Evolutionary conservation across 2,329 filamentous ascomycete species (phyloP), one percentile per base, ranked within the genome.

Genomic region (Elsinoe australis): DNA sequence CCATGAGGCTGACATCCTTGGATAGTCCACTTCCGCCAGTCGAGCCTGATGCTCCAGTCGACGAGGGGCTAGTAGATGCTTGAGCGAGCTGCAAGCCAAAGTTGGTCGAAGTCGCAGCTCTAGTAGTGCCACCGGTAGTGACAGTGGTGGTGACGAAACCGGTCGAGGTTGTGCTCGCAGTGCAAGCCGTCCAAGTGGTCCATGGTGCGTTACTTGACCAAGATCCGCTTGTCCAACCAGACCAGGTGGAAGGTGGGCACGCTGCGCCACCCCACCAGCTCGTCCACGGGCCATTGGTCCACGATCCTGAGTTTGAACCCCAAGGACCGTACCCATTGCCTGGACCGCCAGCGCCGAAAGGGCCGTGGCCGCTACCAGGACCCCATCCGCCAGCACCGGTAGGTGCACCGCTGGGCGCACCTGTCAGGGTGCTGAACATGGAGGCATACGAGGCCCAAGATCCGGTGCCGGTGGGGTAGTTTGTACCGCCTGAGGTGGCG

Each of bases 141-240:
- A 60, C 53, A 5, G 62, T 63, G 8, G 56, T 58, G 22, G 60
- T 61, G 46, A 54, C 46, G 42, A 59, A 55, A 12, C 49, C 51
- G 3, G 57, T 59, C 12, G 59, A 58, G 26, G 62, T 64, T 2
- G 61, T 62, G 22, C 52, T 53, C 12, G 62, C 61, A 10, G 53
- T 53, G 53, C 62, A 64, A 15, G 54, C 61, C 4, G 57, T 52
- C 62, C 62, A 64, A 15, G 56, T 60, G 1, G 62, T 64, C 62
- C 62, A 64, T 3, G 62, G 62, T 14, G 61, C 60, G 44, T 54
- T 48, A 10, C 58, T 56, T 5, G 52, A 53, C 59, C 60, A 64
- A 12, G 58, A 41, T 22, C 55, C 60, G 15, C 52, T 55, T 0
- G 62, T 64, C 62, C 62, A 64, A 36, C 61, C 60, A 44, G 52